A percentile compares a stretch with the other conserved stretches of the same genome.
Conservation (phyloP, 768 basidiomycete genomes). For the Jaapia argillacea region DNA sequence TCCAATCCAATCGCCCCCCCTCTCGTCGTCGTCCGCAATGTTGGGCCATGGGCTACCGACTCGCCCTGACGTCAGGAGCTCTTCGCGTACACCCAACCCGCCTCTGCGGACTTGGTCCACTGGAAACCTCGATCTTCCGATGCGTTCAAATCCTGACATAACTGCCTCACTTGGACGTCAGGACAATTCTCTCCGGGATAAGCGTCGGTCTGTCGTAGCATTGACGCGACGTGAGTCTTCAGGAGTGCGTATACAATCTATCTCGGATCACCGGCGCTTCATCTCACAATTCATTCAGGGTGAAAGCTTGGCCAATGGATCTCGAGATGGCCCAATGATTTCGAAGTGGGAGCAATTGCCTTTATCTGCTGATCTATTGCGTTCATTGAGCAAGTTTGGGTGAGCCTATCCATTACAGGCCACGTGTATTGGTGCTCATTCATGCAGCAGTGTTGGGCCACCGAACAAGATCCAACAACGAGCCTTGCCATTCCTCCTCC, state of each 20-base stretch:
- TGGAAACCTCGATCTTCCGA: constrained; percentile 65
- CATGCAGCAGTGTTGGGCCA: constrained; percentile 67
- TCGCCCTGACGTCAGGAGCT: constrained; percentile 53
- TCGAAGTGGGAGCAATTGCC: constrained; percentile 95
- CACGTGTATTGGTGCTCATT: constrained; percentile 2
- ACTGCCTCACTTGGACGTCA: constrained; percentile 23
- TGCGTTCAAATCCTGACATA: constrained; percentile 31
- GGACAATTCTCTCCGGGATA: constrained; percentile 43
- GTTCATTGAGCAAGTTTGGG: constrained; percentile 92
- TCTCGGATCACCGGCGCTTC: constrained; percentile 4
- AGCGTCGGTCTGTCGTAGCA: constrained; percentile 65
- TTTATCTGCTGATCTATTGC: constrained; percentile 76
- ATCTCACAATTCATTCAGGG: constrained; percentile 24
- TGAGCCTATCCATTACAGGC: constrained; percentile 28
- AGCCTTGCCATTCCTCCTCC: constrained; percentile 88
- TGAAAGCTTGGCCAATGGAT: constrained; percentile 41
- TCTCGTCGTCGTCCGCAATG: constrained; percentile 27
- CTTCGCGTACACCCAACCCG: constrained; percentile 53
- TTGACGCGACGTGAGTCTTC: constrained; percentile 67
- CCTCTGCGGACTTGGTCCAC: constrained; percentile 82
- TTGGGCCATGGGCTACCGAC: constrained; percentile 55
- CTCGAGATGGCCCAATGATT: constrained; percentile 71
- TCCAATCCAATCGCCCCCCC: constrained; percentile 24
- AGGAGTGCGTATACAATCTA: constrained; percentile 41
- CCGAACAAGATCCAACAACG: constrained; percentile 99